These are phyloP conservation scores for Barnettozyma wickerhamii DNA, from an alignment of 805 yeast genomes.

Conservation along the genomic window DNA sequence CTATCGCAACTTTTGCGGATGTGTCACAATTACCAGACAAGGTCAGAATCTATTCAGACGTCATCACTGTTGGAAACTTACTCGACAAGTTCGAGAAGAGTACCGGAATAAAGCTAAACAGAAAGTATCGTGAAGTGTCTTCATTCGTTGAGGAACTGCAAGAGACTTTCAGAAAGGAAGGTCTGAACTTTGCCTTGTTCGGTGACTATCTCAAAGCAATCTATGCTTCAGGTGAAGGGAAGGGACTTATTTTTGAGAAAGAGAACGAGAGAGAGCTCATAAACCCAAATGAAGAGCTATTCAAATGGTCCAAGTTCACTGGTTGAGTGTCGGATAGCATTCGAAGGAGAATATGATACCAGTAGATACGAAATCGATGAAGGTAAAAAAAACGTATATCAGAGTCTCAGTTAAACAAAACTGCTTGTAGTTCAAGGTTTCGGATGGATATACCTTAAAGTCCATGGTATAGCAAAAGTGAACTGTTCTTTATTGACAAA, in stretches of 20 bases:
- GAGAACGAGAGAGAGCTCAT: constrained; percentile 37
- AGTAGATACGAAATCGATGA: too few species aligned
- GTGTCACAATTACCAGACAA: constrained; percentile 38
- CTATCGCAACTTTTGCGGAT: constrained; percentile 33
- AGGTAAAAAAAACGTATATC: not conserved
- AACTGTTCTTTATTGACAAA: not conserved
- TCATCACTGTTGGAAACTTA: constrained; percentile 35
- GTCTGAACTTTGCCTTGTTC: constrained; percentile 33
- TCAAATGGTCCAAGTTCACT: constrained; percentile 38
- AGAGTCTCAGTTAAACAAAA: not conserved
- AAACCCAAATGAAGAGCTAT: constrained; percentile 40
- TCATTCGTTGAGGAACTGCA: constrained; percentile 6
- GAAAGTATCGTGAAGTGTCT: constrained; percentile 30
- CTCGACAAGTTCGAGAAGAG: constrained; percentile 36
- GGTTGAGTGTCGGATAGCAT: too few species aligned
- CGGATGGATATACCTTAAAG: not conserved
- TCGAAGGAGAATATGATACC: too few species aligned
- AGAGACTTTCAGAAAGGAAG: constrained; percentile 9
- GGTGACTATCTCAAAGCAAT: constrained; percentile 32
- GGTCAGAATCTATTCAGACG: constrained; percentile 39
- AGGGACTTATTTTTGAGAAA: constrained; percentile 31
- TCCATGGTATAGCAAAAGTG: constrained; percentile 5
- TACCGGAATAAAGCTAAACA: constrained; percentile 32
- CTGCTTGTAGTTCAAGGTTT: not conserved
- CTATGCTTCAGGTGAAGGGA: constrained; percentile 37